phyloP scores from a whole-genome alignment of 495 filamentous ascomycete species.

The Aspergillus hancockii region DNA sequence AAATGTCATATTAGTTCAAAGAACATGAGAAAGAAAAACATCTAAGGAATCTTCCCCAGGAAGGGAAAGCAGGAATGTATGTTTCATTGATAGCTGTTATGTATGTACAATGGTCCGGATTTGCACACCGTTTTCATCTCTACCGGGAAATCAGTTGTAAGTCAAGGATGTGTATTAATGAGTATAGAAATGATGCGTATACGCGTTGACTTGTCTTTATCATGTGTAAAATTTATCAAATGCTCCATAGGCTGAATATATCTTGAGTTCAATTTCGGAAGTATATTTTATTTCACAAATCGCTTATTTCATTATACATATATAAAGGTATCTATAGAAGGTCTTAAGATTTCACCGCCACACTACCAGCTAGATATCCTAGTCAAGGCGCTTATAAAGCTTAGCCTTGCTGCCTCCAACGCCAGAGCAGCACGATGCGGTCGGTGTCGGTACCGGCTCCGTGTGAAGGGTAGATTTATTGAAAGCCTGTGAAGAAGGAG shows the following conservation, averaged over 20 bases:
- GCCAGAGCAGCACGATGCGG: conserved; percentile 29
- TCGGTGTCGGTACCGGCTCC: conserved; percentile 14
- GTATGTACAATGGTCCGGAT: conserved; percentile 20
- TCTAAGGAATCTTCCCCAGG: background rate
- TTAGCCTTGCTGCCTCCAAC: conserved; percentile 32
- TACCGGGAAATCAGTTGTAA: conserved; percentile 8
- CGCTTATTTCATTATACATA: conserved; percentile 1
- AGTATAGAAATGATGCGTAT: conserved; percentile 20
- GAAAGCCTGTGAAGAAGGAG: conserved; percentile 45
- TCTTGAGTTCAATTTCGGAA: background rate
- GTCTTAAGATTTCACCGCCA: background rate
- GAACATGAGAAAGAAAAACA: background rate
- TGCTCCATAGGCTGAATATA: background rate
- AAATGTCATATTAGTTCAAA: conserved; percentile 4
- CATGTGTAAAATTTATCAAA: no score
- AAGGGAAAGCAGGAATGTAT: conserved; percentile 3
- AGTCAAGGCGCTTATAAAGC: conserved; percentile 41
- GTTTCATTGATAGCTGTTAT: conserved; percentile 11
- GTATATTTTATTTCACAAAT: background rate
- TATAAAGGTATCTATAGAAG: background rate
- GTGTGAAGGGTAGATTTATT: conserved; percentile 43
- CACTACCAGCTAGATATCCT: background rate
- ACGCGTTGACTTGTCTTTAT: background rate
- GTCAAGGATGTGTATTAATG: conserved; percentile 25
- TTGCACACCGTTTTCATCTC: conserved; percentile 13